phyloP scores from a whole-genome alignment of 495 filamentous ascomycete species.

The Melanomma pulvis-pyrius region DNA sequence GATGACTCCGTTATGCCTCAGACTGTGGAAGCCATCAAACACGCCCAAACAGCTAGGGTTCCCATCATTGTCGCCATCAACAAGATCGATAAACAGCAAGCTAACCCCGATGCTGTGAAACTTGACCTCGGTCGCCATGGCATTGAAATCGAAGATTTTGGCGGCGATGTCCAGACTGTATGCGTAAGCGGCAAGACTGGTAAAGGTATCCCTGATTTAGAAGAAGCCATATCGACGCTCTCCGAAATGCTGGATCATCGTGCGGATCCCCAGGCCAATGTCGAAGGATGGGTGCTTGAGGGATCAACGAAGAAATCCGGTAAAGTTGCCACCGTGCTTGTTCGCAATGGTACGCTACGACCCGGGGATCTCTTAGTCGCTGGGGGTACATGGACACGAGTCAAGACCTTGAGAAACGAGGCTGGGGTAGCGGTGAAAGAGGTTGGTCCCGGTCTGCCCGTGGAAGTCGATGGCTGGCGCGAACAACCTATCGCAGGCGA shows the following conservation, averaged over 20 bases:
- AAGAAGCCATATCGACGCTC: slow-evolving; percentile 81
- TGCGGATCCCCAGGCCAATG: slow-evolving; percentile 72
- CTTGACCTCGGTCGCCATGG: slow-evolving; percentile 81
- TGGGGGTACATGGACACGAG: slow-evolving; percentile 79
- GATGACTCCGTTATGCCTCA: slow-evolving; percentile 98
- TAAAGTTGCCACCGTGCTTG: slow-evolving; percentile 83
- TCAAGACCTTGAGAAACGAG: slow-evolving; percentile 83
- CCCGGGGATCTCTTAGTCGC: slow-evolving; percentile 85
- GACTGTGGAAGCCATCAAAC: slow-evolving; percentile 94
- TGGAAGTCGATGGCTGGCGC: slow-evolving; percentile 92
- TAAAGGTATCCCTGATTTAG: slow-evolving; percentile 85
- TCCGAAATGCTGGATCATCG: slow-evolving; percentile 90
- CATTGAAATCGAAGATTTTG: slow-evolving; percentile 91
- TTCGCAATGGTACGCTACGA: slow-evolving; percentile 82
- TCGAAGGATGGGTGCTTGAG: slow-evolving; percentile 94
- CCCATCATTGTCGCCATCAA: slow-evolving; percentile 98
- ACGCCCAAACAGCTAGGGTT: slow-evolving; percentile 85
- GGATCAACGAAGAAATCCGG: slow-evolving; percentile 86
- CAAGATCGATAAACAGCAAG: slow-evolving; percentile 88
- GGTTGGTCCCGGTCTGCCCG: slow-evolving; percentile 85
- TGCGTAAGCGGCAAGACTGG: slow-evolving; percentile 92
- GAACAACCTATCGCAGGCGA: slow-evolving; percentile 89
- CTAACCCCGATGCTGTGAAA: slow-evolving; percentile 80
- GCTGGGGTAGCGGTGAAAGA: slow-evolving; percentile 69
- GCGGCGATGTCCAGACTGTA: slow-evolving; percentile 91